Conservation (phyloP, 208 protist genomes). For the Leptomonas pyrrhocoris region DNA sequence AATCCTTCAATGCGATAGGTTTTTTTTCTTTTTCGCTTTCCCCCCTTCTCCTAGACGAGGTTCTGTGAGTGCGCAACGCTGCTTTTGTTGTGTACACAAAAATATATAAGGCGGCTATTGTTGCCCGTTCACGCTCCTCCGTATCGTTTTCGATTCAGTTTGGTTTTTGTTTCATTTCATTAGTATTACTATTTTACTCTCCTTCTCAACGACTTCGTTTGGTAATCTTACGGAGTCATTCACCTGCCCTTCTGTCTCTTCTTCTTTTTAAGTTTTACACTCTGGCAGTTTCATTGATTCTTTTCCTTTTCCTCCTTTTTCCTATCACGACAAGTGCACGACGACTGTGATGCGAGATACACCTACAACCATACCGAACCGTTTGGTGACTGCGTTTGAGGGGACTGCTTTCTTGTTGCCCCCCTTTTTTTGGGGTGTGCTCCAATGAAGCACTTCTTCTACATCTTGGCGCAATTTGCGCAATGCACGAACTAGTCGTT, state of each 20-base stretch:
- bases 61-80: neutral
- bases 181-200: slow-evolving; percentile 8
- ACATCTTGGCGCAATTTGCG: too few species aligned
- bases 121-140: neutral
- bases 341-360: too few species aligned
- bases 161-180: neutral
- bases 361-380: too few species aligned
- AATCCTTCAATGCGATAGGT: neutral
- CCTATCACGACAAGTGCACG: too few species aligned
- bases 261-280: slow-evolving; percentile 12
- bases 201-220: neutral
- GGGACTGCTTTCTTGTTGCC: too few species aligned
- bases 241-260: slow-evolving; percentile 1
- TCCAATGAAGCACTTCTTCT: too few species aligned
- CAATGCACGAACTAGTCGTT: too few species aligned
- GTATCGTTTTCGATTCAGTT: neutral
- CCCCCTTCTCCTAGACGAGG: neutral
- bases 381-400: too few species aligned
- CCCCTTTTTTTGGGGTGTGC: too few species aligned
- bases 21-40: slow-evolving; percentile 18
- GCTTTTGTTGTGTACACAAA: slow-evolving; percentile 5
- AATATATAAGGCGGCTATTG: neutral
- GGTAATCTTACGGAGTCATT: slow-evolving; percentile 12
- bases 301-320: neutral
- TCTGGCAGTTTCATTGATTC: neutral